Evolutionary conservation across 108 stramenopile genomes (phyloP).

Genomic region (Chaetoceros muelleri): DNA sequence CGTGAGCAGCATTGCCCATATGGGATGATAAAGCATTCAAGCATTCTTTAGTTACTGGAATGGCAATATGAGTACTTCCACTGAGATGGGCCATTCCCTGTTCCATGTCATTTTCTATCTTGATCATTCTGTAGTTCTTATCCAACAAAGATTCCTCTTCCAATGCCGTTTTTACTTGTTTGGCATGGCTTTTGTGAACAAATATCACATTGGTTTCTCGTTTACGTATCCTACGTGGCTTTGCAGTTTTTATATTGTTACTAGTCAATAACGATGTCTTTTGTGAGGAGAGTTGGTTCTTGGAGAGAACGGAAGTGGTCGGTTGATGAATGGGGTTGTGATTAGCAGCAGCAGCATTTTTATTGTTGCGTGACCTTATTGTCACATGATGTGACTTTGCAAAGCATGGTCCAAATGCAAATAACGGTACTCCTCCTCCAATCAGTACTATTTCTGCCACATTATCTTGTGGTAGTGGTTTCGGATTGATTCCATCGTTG

Average conservation of each 20-base stretch:
- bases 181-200: constrained; percentile 42
- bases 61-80: constrained; percentile 20
- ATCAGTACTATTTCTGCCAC: constrained; percentile 21
- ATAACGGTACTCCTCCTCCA: constrained; percentile 67
- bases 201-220: constrained; percentile 37
- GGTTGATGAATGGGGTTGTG: too few species aligned
- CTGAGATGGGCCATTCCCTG: background rate
- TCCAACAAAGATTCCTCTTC: constrained; percentile 37
- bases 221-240: too few species aligned
- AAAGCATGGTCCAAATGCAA: constrained; percentile 70
- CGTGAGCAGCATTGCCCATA: too few species aligned
- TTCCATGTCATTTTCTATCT: constrained; percentile 8
- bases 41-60: constrained; percentile 31
- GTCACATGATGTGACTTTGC: constrained; percentile 28
- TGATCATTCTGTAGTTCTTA: constrained; percentile 54
- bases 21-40: background rate
- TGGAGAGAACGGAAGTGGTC: too few species aligned
- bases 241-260: too few species aligned
- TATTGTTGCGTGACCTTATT: too few species aligned
- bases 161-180: constrained; percentile 35
- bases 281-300: too few species aligned
- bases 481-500: too few species aligned
- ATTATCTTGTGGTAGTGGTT: too few species aligned
- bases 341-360: too few species aligned
- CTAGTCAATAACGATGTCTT: too few species aligned